phyloP scores from a whole-genome alignment of 202 grass and related monocot genomes.

The Carex sylvatica region DNA sequence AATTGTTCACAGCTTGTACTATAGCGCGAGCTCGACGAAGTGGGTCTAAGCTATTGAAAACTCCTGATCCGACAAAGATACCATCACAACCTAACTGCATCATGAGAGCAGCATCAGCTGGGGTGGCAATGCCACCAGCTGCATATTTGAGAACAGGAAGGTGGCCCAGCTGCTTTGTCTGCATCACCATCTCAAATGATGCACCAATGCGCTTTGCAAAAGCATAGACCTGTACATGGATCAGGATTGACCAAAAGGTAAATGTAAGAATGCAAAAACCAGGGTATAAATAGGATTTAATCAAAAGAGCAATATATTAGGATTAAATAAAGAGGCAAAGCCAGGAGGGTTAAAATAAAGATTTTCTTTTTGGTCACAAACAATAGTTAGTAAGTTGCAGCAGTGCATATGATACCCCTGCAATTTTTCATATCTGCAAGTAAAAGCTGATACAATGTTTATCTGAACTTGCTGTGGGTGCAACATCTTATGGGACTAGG shows the following conservation, averaged over 20 bases:
- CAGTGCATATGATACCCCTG: background rate
- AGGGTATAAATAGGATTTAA: background rate
- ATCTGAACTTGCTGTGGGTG: background rate
- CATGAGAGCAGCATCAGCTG: constrained; percentile 47
- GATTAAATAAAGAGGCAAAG: background rate
- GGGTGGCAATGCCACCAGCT: constrained; percentile 36
- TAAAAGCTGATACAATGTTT: constrained; percentile 5
- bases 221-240: constrained; percentile 25
- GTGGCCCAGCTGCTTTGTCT: constrained; percentile 37
- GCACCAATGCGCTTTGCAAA: constrained; percentile 38
- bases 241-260: constrained; percentile 1
- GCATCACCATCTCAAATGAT: constrained; percentile 43
- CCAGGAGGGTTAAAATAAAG: background rate
- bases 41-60: constrained; percentile 43
- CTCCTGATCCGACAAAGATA: constrained; percentile 41
- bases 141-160: constrained; percentile 45
- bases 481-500: background rate
- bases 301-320: background rate
- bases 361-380: background rate
- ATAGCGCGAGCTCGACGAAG: constrained; percentile 33
- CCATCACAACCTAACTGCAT: constrained; percentile 51
- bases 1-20: constrained; percentile 41
- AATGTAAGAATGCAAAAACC: background rate
- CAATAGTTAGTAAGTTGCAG: background rate
- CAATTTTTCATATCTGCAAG: background rate